Base-by-base conservation (phyloP, 2,329 filamentous ascomycete genomes). In the Cephalotrichum gorgonifer region DNA sequence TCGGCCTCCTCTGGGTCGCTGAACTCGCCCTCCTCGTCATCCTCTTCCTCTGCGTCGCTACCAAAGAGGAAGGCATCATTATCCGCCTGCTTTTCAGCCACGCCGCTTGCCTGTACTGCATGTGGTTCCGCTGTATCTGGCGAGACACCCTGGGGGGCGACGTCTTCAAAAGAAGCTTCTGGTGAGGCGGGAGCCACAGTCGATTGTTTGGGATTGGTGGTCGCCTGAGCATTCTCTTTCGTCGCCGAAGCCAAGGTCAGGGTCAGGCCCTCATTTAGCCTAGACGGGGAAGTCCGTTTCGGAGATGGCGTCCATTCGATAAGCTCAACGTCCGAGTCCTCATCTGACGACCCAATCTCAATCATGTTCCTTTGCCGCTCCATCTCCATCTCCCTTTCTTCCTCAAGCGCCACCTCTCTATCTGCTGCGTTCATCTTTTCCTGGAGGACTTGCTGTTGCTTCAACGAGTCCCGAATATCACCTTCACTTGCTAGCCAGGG, bases 1-100 rank as follows among this genome's bases (percentile, higher is more conserved):
- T 95, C 89, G 60, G 90, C 90, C 54, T 97, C 91, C 64, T 95
- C 93, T 0, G 88, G 86, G 54, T 97, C 91, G 30, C 86, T 93
- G 57, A 85, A 83, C 20, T 83, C 79, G 45, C 83, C 79, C 53
- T 86, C 82, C 17, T 90, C 85, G 35, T 86, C 81, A 2, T 49
- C 38, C 27, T 50, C 47, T 17, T 46, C 43, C 4, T 43, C 47
- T 11, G 35, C 25, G 15, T 76, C 64, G 35, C 72, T 68, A 67
- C 62, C 50, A 20, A 50, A 47, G 17, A 47, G 38, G 27, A 43
- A 44, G 27, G 27, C 44, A 20, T 50, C 49, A 12, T 47, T 44
- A 48, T 44, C 43, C 3, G 17, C 17, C 17, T 39, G 35, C n/a
- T 39, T 17, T 39, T 20, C 35, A 6, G 12, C 15, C 35, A 20